Base-by-base conservation (phyloP, 768 basidiomycete genomes). In the Pleurotus pulmonarius region DNA sequence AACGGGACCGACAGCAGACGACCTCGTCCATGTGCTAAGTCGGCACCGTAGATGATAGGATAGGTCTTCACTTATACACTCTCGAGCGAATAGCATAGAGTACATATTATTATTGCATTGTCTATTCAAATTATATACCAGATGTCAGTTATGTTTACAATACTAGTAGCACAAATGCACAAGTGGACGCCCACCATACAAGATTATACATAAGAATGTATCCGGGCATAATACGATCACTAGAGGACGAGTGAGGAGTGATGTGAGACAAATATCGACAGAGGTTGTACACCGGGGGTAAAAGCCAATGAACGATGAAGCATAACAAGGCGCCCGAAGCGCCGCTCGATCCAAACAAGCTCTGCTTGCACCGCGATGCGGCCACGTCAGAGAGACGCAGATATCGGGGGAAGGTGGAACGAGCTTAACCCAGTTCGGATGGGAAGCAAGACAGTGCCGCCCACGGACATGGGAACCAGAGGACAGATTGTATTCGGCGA, bases 171-270 rank as follows among this genome's bases (percentile, higher is more conserved):
- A 47, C 46, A 47, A 8, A 47, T 47, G 46, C 24, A 47, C 46
- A 47, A 8, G 22, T 47, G 24, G 24, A 13, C 22, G 43, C 16
- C 46, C 46, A 47, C 24, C 16, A 26, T 49, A 49, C 48, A 49
- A 18, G 48, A 49, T 49, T 49, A 49, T 49, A 49, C 48, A 49
- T 49, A 34, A 34, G 25, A 38, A 49, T 49, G 37, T 49, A 47
- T 49, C 48, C 48, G 26, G 48, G 37, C 25, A 34, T 49, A 49
- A 34, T n/a, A 26, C 6, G 15, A 22, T 16, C 41, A 44, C 41
- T 9, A 25, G 48, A 26, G 29, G n/a, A 49, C 6, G 48, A 29
- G 24, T n/a, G 15, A 49, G 26, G 29, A 34, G 46, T 47, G 46
- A 15, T 47, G 26, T 12, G 46, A 47, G 22, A 24, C 22, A 47